Conservation (phyloP, 1,284 basidiomycete genomes). For the Schizophyllum commune region DNA sequence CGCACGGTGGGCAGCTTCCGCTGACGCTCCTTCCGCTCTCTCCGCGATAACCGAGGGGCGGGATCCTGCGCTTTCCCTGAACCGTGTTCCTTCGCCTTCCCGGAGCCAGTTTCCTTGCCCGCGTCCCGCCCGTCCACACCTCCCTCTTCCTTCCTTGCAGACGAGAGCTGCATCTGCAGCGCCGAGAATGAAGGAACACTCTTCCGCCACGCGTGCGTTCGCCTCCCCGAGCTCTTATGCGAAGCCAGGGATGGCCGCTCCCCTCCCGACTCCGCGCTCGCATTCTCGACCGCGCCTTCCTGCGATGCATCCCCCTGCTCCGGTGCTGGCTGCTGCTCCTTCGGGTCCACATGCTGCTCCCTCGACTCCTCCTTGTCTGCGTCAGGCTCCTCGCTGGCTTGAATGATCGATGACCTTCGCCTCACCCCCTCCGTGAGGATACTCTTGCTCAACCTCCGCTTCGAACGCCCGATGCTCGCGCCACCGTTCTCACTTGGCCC, state of each 20-base stretch:
- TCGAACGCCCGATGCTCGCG: constrained; percentile 5
- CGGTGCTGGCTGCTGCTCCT: background rate
- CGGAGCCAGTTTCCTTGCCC: constrained; percentile 11
- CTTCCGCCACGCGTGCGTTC: background rate
- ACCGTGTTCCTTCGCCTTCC: constrained; percentile 8
- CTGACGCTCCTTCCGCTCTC: constrained; percentile 3
- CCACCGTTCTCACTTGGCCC: constrained; percentile 8
- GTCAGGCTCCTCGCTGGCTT: background rate
- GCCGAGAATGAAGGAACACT: background rate
- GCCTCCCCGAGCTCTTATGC: background rate
- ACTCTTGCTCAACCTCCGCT: constrained; percentile 17
- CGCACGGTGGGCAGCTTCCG: constrained; percentile 30
- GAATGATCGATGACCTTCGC: background rate
- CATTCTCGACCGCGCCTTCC: background rate
- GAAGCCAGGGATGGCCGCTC: constrained; percentile 8
- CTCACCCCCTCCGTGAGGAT: constrained; percentile 9
- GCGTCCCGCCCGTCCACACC: constrained; percentile 5
- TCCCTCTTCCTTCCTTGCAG: constrained; percentile 4
- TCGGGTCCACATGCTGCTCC: background rate
- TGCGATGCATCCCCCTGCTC: background rate
- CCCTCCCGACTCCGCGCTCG: background rate
- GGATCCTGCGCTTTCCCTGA: background rate
- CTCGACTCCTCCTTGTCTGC: constrained; percentile 3
- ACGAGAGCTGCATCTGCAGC: background rate
- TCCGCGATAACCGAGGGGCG: background rate